Evolutionary conservation across 2,329 filamentous ascomycete species (phyloP).

Genomic region (Venturia pyrina): DNA sequence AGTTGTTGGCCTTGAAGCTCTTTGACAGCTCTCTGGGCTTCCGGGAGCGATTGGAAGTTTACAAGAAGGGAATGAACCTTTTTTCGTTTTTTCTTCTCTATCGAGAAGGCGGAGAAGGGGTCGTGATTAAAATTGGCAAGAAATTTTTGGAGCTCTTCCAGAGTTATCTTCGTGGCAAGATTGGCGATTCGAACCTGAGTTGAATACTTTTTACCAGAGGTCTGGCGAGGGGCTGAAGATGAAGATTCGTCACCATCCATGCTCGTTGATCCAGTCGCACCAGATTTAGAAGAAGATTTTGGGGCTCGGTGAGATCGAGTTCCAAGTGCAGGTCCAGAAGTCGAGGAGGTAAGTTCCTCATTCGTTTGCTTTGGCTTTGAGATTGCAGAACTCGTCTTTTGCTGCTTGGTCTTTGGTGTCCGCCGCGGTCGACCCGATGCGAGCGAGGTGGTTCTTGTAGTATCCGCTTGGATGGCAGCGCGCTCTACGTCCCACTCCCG

Average conservation of each 20-base stretch:
- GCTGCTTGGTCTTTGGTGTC: background rate
- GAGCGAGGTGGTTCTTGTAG: background rate
- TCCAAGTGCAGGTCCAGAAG: background rate
- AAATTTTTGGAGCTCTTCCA: background rate
- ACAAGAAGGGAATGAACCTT: background rate
- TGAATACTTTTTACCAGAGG: background rate
- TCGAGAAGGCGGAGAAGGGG: background rate
- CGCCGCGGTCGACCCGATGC: background rate
- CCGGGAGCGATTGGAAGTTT: background rate
- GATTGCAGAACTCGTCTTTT: background rate
- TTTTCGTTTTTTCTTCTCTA: background rate
- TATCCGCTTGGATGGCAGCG: background rate
- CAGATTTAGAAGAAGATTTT: background rate
- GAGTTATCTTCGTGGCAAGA: background rate
- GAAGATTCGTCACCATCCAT: background rate
- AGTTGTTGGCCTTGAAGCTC: background rate
- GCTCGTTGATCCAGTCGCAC: background rate
- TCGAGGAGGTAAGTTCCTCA: background rate
- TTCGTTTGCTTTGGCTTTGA: background rate
- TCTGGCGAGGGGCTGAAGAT: background rate
- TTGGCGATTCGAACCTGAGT: background rate
- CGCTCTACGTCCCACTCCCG: background rate
- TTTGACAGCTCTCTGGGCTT: background rate
- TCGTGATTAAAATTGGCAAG: background rate
- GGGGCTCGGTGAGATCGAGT: background rate